Conservation (phyloP, 352 stramenopile species). For the Thraustotheca clavata region DNA sequence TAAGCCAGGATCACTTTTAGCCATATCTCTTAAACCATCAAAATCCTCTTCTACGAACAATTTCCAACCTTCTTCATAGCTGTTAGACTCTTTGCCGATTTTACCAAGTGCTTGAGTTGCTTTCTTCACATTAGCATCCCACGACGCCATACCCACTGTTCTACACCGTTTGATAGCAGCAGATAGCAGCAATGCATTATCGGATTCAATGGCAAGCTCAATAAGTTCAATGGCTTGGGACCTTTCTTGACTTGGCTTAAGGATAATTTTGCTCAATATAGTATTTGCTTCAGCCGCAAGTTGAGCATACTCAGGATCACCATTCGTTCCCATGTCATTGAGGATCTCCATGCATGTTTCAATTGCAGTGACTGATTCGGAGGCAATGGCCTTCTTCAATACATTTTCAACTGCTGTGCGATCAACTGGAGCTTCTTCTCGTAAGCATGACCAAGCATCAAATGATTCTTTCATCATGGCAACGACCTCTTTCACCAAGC, state of each 20-base stretch:
- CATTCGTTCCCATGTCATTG: background rate
- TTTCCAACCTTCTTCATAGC: constrained; percentile 1
- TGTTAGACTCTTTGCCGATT: background rate
- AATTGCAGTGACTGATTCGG: background rate
- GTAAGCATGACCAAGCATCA: constrained; percentile 10
- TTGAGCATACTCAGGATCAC: background rate
- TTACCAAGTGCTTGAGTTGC: constrained; percentile 1
- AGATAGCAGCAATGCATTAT: background rate
- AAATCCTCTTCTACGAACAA: background rate
- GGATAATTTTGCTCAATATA: background rate
- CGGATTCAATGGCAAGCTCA: constrained; percentile 9
- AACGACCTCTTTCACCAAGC: background rate
- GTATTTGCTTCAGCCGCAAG: background rate
- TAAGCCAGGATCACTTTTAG: background rate
- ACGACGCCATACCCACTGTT: constrained; percentile 18
- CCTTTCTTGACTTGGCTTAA: constrained; percentile 3
- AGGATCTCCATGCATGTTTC: constrained; percentile 5
- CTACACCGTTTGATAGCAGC: constrained; percentile 4
- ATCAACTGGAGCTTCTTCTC: background rate
- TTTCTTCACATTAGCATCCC: constrained; percentile 13
- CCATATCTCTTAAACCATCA: background rate
- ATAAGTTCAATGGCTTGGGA: constrained; percentile 13
- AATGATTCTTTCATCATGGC: background rate
- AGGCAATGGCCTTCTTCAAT: constrained; percentile 6
- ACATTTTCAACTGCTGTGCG: constrained; percentile 4